These are phyloP conservation scores for Galerina marginata DNA, from an alignment of 768 basidiomycete genomes.

Conservation along the genomic window DNA sequence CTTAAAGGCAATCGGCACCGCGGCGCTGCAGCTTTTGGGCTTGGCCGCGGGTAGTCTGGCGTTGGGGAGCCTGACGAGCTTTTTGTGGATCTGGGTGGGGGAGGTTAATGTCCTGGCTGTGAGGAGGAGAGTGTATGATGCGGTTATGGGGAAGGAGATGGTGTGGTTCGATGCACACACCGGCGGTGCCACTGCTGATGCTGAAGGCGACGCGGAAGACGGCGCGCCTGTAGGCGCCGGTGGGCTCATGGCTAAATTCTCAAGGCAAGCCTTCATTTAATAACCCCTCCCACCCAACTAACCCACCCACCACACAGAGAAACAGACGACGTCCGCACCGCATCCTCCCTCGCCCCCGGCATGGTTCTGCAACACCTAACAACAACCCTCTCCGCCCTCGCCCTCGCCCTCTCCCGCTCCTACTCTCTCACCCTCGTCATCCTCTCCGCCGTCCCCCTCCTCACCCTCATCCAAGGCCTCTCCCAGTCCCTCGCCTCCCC, in stretches of 20 bases:
- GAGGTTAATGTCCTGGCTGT: slow-evolving; percentile 78
- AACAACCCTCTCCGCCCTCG: slow-evolving; percentile 78
- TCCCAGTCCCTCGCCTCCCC: slow-evolving; percentile 76
- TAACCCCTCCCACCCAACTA: background rate
- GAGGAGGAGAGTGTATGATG: slow-evolving; percentile 68
- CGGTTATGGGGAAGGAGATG: slow-evolving; percentile 75
- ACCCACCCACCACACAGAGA: slow-evolving; percentile 60
- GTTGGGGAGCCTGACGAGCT: slow-evolving; percentile 75
- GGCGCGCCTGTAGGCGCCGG: slow-evolving; percentile 74
- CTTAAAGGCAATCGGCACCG: slow-evolving; percentile 59
- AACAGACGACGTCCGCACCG: slow-evolving; percentile 91
- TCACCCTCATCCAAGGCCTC: slow-evolving; percentile 75
- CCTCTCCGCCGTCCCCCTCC: slow-evolving; percentile 84
- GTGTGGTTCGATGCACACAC: slow-evolving; percentile 91
- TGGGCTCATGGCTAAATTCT: slow-evolving; percentile 93
- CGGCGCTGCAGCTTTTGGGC: slow-evolving; percentile 69
- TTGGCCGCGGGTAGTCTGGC: slow-evolving; percentile 70
- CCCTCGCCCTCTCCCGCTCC: slow-evolving; percentile 82
- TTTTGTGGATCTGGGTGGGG: slow-evolving; percentile 87
- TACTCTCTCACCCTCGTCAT: slow-evolving; percentile 90
- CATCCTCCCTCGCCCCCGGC: slow-evolving; percentile 81
- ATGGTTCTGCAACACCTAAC: slow-evolving; percentile 80
- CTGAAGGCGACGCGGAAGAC: slow-evolving; percentile 40
- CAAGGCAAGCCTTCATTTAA: slow-evolving; percentile 65
- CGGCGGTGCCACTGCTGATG: slow-evolving; percentile 51